phyloP scores from a whole-genome alignment of 1,139 yeast species.

The Protomyces lactucae-debilis region DNA sequence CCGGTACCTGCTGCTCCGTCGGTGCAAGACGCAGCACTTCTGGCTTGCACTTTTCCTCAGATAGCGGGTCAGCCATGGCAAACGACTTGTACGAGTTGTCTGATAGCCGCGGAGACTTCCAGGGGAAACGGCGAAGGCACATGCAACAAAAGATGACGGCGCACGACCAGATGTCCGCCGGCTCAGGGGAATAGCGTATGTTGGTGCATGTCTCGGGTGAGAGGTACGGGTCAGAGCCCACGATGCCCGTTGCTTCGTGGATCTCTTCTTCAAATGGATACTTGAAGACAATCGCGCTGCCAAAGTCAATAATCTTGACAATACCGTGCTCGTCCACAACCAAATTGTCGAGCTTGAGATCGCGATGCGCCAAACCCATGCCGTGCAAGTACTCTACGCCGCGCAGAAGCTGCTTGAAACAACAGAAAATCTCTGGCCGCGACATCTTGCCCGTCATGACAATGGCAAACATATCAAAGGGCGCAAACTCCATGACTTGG shows the following conservation, averaged over 20 bases:
- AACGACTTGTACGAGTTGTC: conserved; percentile 78
- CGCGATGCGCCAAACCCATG: conserved; percentile 93
- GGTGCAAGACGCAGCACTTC: conserved; percentile 4
- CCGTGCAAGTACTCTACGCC: conserved; percentile 81
- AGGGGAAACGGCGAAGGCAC: conserved; percentile 90
- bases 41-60: background rate
- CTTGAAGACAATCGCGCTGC: conserved; percentile 88
- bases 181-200: conserved; percentile 80
- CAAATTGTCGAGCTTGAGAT: conserved; percentile 89
- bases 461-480: conserved; percentile 83
- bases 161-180: conserved; percentile 91
- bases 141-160: conserved; percentile 95
- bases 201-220: conserved; percentile 87
- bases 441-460: conserved; percentile 97
- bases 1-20: conserved; percentile 6
- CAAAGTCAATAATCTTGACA: conserved; percentile 88
- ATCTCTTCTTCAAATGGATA: conserved; percentile 80
- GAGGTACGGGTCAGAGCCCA: conserved; percentile 95
- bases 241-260: conserved; percentile 84
- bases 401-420: conserved; percentile 75
- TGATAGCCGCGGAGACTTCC: conserved; percentile 88
- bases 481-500: conserved; percentile 97
- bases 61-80: conserved; percentile 42
- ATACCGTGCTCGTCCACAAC: conserved; percentile 83
- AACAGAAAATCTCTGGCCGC: conserved; percentile 76